Evolutionary conservation across 345 rosid species (phyloP).

Genomic region (Linum trigynum): DNA sequence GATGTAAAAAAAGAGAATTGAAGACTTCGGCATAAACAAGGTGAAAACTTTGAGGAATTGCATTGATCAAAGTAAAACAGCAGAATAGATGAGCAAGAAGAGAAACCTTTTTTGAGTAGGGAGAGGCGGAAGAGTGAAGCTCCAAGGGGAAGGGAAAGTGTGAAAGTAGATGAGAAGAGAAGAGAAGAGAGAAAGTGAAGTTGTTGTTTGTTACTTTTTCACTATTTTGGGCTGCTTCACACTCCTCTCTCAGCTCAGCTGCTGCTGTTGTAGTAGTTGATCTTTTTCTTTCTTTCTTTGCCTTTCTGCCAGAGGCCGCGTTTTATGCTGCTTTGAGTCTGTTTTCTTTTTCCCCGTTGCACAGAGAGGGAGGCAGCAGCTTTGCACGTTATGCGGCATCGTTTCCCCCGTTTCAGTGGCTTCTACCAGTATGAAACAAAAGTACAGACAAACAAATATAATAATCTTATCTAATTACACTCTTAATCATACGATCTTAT

Average conservation of each 20-base stretch:
- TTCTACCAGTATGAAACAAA: not conserved
- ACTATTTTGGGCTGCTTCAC: not conserved
- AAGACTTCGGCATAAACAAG: too few relatives aligned
- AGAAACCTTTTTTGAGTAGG: not conserved
- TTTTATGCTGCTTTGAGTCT: not conserved
- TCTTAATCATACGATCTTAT: too few relatives aligned
- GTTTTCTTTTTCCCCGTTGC: not conserved
- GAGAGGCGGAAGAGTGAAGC: not conserved
- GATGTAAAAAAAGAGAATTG: too few relatives aligned
- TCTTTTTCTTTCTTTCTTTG: not conserved
- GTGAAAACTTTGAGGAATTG: too few relatives aligned
- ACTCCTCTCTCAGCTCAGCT: not conserved
- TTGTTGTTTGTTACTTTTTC: not conserved
- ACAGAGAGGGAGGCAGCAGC: not conserved
- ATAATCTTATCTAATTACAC: too few relatives aligned
- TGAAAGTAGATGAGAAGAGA: not conserved
- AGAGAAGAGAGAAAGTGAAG: not conserved
- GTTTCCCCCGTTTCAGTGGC: not conserved
- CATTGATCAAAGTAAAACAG: too few relatives aligned
- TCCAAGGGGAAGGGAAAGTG: not conserved
- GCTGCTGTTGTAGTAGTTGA: not conserved
- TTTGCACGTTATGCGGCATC: not conserved
- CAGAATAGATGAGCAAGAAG: not conserved
- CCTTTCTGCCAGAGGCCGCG: not conserved
- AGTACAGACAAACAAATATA: too few relatives aligned